Conservation (phyloP, 257 asterid genomes). For the Nicotiana paniculata region DNA sequence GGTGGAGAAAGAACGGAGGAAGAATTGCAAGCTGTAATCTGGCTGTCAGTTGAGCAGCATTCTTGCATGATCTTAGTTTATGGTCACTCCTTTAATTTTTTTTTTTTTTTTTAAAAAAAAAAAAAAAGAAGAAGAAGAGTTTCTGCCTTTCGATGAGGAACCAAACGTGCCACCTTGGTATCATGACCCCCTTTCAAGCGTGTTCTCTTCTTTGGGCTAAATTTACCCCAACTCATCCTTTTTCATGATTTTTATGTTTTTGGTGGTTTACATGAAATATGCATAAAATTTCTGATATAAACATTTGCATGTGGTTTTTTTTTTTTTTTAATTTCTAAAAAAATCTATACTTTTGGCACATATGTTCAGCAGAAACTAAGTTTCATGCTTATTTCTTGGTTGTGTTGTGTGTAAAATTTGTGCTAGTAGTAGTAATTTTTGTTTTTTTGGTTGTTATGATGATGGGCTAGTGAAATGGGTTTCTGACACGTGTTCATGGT, state of each 20-base stretch:
- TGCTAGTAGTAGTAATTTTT: background rate
- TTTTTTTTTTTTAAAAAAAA: too few relatives aligned
- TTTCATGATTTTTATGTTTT: background rate
- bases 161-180: slow-evolving; percentile 74
- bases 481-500: slow-evolving; percentile 32
- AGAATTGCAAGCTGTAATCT: slow-evolving; percentile 57
- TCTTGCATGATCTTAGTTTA: slow-evolving; percentile 68
- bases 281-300: background rate
- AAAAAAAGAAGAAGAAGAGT: background rate
- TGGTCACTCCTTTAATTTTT: background rate
- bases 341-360: background rate
- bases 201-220: slow-evolving; percentile 27
- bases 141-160: slow-evolving; percentile 40
- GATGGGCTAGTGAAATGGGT: slow-evolving; percentile 2
- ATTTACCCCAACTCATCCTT: background rate
- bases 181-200: slow-evolving; percentile 49
- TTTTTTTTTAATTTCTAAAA: too few relatives aligned
- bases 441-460: background rate
- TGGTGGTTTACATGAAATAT: background rate
- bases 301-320: background rate
- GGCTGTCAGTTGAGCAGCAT: slow-evolving; percentile 57
- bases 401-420: background rate
- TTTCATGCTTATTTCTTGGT: background rate
- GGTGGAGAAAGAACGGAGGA: background rate
- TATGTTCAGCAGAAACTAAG: background rate